A percentile compares a stretch with the other conserved stretches of the same genome.
These are phyloP conservation scores for Musa troglodytarum DNA, from an alignment of 176 grass and related monocot species.

Conservation along the genomic window DNA sequence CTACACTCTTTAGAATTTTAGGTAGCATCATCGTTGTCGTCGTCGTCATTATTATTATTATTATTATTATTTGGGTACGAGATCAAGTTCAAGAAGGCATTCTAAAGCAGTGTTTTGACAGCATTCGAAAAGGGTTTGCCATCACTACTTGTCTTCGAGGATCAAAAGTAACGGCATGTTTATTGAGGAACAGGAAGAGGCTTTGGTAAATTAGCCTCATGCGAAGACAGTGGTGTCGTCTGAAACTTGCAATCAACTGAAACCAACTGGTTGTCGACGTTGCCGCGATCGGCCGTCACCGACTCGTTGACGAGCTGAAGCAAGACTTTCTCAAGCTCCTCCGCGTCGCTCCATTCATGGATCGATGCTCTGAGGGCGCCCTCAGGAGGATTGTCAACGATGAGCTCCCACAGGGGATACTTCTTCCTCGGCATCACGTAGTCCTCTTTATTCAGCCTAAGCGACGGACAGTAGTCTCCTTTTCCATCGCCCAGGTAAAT, in stretches of 20 bases:
- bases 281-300: too few species aligned
- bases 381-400: slow-evolving; percentile 18
- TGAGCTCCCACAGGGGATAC: slow-evolving; percentile 67
- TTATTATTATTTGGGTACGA: too few species aligned
- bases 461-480: slow-evolving; percentile 71
- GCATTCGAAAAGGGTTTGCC: too few species aligned
- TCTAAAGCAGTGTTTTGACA: too few species aligned
- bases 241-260: slow-evolving; percentile 28
- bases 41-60: too few species aligned
- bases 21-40: too few species aligned
- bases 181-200: too few species aligned
- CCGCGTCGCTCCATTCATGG: slow-evolving; percentile 40
- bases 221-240: slow-evolving; percentile 4
- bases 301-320: slow-evolving; percentile 30
- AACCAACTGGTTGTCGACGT: not conserved
- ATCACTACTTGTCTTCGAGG: too few species aligned
- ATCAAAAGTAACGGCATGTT: too few species aligned
- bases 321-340: slow-evolving; percentile 49
- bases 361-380: slow-evolving; percentile 26
- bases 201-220: too few species aligned
- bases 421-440: slow-evolving; percentile 66
- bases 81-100: too few species aligned
- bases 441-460: slow-evolving; percentile 42
- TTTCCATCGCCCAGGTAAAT: slow-evolving; percentile 76
- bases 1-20: too few species aligned